Evolutionary conservation across 1,284 basidiomycete genomes (phyloP).

Genomic region (Malassezia restricta): DNA sequence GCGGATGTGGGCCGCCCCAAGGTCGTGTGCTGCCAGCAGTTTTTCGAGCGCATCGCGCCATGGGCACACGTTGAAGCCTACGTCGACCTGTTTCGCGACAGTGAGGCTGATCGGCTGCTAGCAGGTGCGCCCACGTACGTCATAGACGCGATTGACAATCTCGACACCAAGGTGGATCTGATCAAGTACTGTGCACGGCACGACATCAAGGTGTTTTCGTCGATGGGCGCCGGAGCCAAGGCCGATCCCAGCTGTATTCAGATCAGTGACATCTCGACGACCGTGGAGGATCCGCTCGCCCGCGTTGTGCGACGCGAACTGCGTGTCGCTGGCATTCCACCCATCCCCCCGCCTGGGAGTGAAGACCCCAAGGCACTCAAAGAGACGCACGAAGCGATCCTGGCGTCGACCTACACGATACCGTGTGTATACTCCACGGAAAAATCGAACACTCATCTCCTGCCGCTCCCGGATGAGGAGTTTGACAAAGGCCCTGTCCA

Average conservation of each 20-base stretch:
- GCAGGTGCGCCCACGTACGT: slow-evolving; percentile 36
- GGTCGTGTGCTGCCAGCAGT: slow-evolving; percentile 67
- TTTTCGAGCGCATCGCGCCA: slow-evolving; percentile 58
- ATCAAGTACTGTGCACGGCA: slow-evolving; percentile 35
- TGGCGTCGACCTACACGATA: slow-evolving; percentile 23
- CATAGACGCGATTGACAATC: slow-evolving; percentile 69
- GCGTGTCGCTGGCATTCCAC: slow-evolving; percentile 48
- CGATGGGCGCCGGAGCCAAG: slow-evolving; percentile 97
- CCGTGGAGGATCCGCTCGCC: slow-evolving; percentile 87
- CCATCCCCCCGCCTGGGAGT: slow-evolving; percentile 12
- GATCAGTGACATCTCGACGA: slow-evolving; percentile 81
- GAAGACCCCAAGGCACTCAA: slow-evolving; percentile 1
- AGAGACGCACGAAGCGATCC: slow-evolving; percentile 3
- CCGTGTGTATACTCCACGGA: slow-evolving; percentile 80
- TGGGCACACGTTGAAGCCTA: slow-evolving; percentile 55
- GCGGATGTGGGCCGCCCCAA: slow-evolving; percentile 89
- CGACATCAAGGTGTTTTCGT: slow-evolving; percentile 57
- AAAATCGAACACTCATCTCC: slow-evolving; percentile 65
- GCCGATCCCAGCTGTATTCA: slow-evolving; percentile 86
- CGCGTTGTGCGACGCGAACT: slow-evolving; percentile 73
- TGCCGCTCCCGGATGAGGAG: slow-evolving; percentile 83
- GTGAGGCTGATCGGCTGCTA: slow-evolving; percentile 23
- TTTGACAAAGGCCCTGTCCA: slow-evolving; percentile 78
- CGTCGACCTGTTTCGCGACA: slow-evolving; percentile 31
- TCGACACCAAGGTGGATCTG: slow-evolving; percentile 63